Base-by-base conservation (phyloP, 192 early-diverging fungal genomes). In the Phycomyces nitens region DNA sequence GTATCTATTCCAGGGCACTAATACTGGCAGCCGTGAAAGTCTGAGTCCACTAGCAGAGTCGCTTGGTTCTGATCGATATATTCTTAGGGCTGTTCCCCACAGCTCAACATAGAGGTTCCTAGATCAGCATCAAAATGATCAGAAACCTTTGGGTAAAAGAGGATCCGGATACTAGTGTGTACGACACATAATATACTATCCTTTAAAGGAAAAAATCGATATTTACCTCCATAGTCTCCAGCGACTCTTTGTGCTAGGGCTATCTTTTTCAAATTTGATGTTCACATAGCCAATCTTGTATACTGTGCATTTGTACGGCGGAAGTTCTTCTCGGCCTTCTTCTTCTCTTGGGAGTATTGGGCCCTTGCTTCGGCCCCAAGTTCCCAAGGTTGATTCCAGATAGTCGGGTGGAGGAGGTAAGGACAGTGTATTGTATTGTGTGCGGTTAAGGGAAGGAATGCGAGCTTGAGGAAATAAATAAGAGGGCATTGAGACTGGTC, bases 71-170 rank as follows among this genome's bases (percentile, higher is more conserved):
- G 65, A 22, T 23, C 65, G 27, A 26, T 67, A 57, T 0, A 67
- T 51, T 16, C 65, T 29, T 38, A 67, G 39, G 4, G 59, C 50
- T 51, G 80, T 82, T 16, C 80, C 80, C 53, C 77, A 78, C 11
- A 82, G 58, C 15, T 79, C 70, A n/a, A 78, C 68, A 68, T 77
- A 78, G 2, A 75, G 66, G 40, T 77, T 71, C 68, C 79, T 71
- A 51, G 44, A 18, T 47, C 18, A 47, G 11, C 11, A 14, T 47
- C 12, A 18, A 47, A 11, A 34, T 26, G 2, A 44, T n/a, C 20
- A 41, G 18, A 20, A 12, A 22, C 0, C 18, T 44, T 26, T 49
- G 16, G 1, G 22, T 61, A 49, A 34, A 6, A 29, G 57, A 7
- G 22, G 9, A 6, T 47, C 12, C 15, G 44, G 3, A 18, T 55